These are phyloP conservation scores for Taphrina betulina DNA, from an alignment of 1,139 yeast genomes.

Conservation along the genomic window DNA sequence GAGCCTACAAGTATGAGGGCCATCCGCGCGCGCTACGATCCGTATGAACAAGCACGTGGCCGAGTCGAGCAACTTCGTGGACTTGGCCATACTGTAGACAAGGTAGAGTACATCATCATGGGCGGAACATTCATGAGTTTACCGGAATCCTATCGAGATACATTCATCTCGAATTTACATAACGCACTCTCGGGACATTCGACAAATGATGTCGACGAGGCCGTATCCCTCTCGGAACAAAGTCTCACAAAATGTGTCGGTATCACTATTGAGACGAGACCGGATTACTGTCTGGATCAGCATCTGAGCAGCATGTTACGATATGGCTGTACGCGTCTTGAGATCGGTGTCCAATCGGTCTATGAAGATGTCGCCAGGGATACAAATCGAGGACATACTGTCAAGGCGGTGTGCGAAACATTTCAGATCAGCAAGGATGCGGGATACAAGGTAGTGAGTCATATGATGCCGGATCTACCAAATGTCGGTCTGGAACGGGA, in stretches of 20 bases:
- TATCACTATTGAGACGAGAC: conserved; percentile 95
- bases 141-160: conserved; percentile 84
- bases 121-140: conserved; percentile 99
- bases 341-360: conserved; percentile 94
- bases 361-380: conserved; percentile 98
- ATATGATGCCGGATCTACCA: conserved; percentile 99
- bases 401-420: conserved; percentile 91
- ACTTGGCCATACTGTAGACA: conserved; percentile 93
- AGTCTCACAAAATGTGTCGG: conserved; percentile 97
- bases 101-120: conserved; percentile 96
- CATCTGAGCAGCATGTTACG: conserved; percentile 93
- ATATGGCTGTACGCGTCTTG: conserved; percentile 95
- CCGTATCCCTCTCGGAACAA: conserved; percentile 86
- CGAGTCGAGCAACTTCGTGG: conserved; percentile 93
- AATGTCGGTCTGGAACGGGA: conserved; percentile 99
- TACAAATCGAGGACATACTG: conserved; percentile 97
- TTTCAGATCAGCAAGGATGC: conserved; percentile 95
- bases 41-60: conserved; percentile 98
- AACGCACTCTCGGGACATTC: conserved; percentile 93
- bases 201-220: conserved; percentile 85
- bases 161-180: conserved; percentile 82
- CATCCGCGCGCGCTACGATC: conserved; percentile 94
- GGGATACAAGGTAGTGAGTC: conserved; percentile 95
- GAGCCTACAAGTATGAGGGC: conserved; percentile 99
- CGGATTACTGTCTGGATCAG: conserved; percentile 96